Conservation (phyloP, 352 stramenopile species). For the Phytophthora ohioensis region DNA sequence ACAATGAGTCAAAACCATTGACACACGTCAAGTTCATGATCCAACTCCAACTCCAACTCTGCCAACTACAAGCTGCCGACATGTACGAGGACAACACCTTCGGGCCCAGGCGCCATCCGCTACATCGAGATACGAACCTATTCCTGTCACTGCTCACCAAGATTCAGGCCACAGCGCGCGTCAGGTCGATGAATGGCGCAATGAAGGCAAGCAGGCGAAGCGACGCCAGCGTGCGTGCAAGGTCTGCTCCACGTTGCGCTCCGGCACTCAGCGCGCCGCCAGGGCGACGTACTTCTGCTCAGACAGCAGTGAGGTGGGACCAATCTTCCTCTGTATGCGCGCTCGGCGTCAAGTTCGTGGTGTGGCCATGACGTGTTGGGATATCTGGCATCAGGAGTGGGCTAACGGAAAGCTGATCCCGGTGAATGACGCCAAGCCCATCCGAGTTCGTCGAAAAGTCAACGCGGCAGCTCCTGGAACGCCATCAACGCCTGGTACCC, state of each 20-base stretch:
- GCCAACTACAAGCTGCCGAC: background rate
- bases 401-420: slow-evolving; percentile 8
- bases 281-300: slow-evolving; percentile 1
- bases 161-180: background rate
- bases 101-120: background rate
- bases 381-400: slow-evolving; percentile 15
- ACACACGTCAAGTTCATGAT: slow-evolving; percentile 6
- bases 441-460: background rate
- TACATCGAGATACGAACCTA: background rate
- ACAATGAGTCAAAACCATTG: background rate
- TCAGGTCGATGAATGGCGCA: background rate
- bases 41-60: background rate
- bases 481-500: background rate
- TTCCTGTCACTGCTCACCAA: background rate
- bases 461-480: too few species aligned
- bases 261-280: background rate
- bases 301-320: background rate
- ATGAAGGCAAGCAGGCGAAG: background rate
- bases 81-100: slow-evolving; percentile 1
- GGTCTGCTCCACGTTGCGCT: background rate
- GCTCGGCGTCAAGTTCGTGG: background rate
- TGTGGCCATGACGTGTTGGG: slow-evolving; percentile 7
- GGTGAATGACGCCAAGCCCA: background rate
- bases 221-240: background rate
- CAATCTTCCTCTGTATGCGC: slow-evolving; percentile 5